These are phyloP conservation scores for Juncus effusus DNA, from an alignment of 176 grass and related monocot genomes.

Conservation along the genomic window DNA sequence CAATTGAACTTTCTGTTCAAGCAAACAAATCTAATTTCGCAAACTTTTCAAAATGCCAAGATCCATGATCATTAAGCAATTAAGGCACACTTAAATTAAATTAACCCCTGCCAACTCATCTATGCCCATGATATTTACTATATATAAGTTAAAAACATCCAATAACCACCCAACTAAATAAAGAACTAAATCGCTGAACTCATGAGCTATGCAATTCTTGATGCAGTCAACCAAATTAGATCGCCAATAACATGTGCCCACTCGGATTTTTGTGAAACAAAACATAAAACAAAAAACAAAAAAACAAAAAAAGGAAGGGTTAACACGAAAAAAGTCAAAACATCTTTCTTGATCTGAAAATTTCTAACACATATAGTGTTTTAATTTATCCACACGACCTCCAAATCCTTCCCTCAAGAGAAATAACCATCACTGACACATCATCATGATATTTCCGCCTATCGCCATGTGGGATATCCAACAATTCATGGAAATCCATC, in stretches of 20 bases:
- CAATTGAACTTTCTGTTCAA: background rate
- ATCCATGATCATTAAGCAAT: conserved; percentile 12
- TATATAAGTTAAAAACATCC: conserved; percentile 12
- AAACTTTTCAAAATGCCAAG: conserved; percentile 6
- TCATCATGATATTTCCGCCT: conserved; percentile 75
- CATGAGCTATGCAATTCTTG: conserved; percentile 17
- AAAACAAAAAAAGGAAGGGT: background rate
- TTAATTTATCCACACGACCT: conserved; percentile 58
- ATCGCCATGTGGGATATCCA: conserved; percentile 78
- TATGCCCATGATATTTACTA: conserved; percentile 31
- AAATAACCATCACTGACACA: conserved; percentile 81
- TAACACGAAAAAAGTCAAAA: background rate
- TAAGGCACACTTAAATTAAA: conserved; percentile 13
- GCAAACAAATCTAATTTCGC: conserved; percentile 9
- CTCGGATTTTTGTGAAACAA: background rate
- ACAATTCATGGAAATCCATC: conserved; percentile 79
- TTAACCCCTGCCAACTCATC: conserved; percentile 24
- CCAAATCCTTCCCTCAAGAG: conserved; percentile 78
- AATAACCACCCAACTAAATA: conserved; percentile 24
- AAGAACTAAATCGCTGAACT: conserved; percentile 16
- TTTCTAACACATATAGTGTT: background rate
- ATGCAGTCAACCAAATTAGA: conserved; percentile 14
- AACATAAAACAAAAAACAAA: background rate
- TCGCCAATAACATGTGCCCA: background rate
- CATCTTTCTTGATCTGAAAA: conserved; percentile 15